A percentile compares a stretch with the other conserved stretches of the same genome.
Conservation (phyloP, 1,284 basidiomycete species). For the Fomitopsis palustris region DNA sequence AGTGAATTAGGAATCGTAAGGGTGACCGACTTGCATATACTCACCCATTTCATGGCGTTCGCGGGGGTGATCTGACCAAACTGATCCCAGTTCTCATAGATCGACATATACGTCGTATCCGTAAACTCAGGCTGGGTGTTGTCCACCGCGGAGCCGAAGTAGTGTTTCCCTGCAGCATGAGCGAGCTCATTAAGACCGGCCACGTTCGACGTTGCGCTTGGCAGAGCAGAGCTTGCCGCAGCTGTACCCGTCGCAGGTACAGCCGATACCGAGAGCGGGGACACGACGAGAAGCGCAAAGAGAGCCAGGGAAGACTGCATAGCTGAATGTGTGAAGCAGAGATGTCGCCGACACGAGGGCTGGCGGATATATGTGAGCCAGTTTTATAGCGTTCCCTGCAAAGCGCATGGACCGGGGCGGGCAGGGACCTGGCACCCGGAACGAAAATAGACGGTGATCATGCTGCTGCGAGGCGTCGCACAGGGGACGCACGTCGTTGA, state of each 20-base stretch:
- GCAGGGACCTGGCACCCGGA: neutral
- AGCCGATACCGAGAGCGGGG: neutral
- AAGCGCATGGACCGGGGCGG: neutral
- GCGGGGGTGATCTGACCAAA: slow-evolving; percentile 52
- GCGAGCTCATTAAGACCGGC: slow-evolving; percentile 37
- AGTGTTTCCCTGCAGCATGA: slow-evolving; percentile 46
- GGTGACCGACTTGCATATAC: too few species aligned
- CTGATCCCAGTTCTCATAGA: slow-evolving; percentile 38
- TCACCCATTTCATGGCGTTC: slow-evolving; percentile 57
- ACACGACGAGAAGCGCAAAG: neutral
- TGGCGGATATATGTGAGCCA: neutral
- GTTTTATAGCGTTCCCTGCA: neutral
- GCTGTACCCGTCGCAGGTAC: slow-evolving; percentile 4
- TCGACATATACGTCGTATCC: slow-evolving; percentile 40
- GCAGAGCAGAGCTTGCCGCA: slow-evolving; percentile 2
- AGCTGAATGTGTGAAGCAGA: neutral
- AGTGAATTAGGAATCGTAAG: too few species aligned
- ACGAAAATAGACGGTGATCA: neutral
- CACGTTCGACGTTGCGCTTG: slow-evolving; percentile 16
- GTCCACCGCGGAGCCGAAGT: slow-evolving; percentile 59
- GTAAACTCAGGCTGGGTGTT: slow-evolving; percentile 42
- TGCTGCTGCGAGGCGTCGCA: neutral
- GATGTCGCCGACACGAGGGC: neutral
- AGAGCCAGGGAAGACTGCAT: slow-evolving; percentile 1
- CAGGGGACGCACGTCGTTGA: neutral